phyloP scores from a whole-genome alignment of 495 filamentous ascomycete genomes.

The Tuber aestivum region DNA sequence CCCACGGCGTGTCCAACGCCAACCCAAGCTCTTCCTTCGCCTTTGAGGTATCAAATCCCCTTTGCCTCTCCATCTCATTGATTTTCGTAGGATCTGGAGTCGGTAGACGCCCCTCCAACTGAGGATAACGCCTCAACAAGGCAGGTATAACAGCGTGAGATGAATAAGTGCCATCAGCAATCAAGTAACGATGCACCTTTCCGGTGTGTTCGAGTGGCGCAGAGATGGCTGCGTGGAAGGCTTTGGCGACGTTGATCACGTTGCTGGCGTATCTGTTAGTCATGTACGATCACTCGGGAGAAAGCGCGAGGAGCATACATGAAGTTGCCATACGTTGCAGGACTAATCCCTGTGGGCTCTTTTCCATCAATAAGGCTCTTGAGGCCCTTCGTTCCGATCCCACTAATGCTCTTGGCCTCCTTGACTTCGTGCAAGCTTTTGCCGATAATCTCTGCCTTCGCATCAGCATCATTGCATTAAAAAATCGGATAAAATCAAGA shows the following conservation, averaged over 20 bases:
- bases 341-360: background rate
- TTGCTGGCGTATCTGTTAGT: constrained; percentile 12
- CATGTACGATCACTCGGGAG: background rate
- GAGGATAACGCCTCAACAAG: constrained; percentile 11
- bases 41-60: background rate
- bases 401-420: background rate
- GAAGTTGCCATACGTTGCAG: constrained; percentile 9
- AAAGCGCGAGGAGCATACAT: background rate
- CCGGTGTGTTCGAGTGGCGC: constrained; percentile 4
- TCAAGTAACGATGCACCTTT: constrained; percentile 13
- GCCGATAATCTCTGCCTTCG: constrained; percentile 13
- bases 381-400: background rate
- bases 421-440: constrained; percentile 9
- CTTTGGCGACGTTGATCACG: background rate
- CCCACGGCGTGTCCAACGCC: constrained; percentile 11
- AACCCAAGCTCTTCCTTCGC: constrained; percentile 14
- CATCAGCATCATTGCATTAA: background rate
- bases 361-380: background rate
- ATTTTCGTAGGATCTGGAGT: constrained; percentile 2
- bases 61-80: constrained; percentile 6
- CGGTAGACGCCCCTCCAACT: constrained; percentile 8
- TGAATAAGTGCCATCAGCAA: constrained; percentile 12
- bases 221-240: constrained; percentile 5
- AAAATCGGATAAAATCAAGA: background rate
- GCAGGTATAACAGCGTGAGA: constrained; percentile 11